These are phyloP conservation scores for Ceratobasidium sp. DNA, from an alignment of 1,284 basidiomycete species.

Conservation along the genomic window DNA sequence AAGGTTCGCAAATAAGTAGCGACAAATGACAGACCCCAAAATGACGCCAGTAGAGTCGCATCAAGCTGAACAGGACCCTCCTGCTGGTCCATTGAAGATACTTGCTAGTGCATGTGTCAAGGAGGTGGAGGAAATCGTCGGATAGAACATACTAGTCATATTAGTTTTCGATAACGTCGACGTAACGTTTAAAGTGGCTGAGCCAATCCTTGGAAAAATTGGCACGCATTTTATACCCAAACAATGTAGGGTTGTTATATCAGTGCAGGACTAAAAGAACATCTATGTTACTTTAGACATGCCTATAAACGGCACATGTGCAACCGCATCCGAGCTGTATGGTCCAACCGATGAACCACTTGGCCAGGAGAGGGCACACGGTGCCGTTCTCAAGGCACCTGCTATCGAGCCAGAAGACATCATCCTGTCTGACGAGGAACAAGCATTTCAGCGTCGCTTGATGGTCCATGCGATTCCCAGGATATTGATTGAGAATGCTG, in stretches of 20 bases:
- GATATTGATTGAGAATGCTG: background rate
- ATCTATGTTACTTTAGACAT: background rate
- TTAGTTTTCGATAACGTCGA: conserved; percentile 21
- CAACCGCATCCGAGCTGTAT: conserved; percentile 9
- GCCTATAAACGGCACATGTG: conserved; percentile 2
- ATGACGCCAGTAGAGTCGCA: too few species aligned
- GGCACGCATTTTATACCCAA: background rate
- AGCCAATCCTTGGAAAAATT: background rate
- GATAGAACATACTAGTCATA: too few species aligned
- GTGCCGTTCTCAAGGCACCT: background rate
- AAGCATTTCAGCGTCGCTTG: conserved; percentile 40
- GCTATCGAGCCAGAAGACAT: conserved; percentile 51
- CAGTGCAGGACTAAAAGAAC: background rate
- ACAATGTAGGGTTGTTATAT: background rate
- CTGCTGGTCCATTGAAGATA: too few species aligned
- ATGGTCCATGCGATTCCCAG: conserved; percentile 55
- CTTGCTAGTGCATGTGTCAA: too few species aligned
- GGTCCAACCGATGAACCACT: conserved; percentile 3
- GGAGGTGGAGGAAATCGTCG: too few species aligned
- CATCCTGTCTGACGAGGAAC: conserved; percentile 51
- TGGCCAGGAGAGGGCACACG: background rate
- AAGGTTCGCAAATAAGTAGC: too few species aligned
- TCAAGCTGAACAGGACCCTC: too few species aligned
- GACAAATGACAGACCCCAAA: too few species aligned
- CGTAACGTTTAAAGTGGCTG: background rate